Conservation (phyloP, 2,329 filamentous ascomycete species). For the Keithomyces neogunnii region DNA sequence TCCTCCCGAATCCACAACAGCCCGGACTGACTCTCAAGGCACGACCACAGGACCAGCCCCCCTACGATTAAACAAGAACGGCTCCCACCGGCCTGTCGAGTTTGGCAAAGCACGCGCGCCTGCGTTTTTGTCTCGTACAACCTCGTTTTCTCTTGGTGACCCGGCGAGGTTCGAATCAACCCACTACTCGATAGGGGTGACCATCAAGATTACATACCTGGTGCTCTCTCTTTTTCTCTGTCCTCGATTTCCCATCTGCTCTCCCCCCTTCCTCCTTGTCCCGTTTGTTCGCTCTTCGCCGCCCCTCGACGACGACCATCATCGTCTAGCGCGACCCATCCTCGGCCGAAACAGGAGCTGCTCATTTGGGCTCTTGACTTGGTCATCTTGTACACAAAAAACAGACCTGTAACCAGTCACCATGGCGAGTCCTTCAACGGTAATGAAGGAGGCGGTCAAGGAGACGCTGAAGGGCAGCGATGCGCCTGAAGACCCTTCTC, state of each 20-base stretch:
- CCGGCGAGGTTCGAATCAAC: neutral
- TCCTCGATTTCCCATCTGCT: neutral
- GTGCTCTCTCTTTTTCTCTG: neutral
- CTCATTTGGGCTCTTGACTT: neutral
- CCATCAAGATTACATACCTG: neutral
- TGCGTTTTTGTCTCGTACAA: neutral
- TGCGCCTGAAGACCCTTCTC: constrained; percentile 32
- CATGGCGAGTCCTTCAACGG: constrained; percentile 31
- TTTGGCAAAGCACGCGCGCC: neutral
- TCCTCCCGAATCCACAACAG: constrained; percentile 5
- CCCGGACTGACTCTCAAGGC: neutral
- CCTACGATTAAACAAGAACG: constrained; percentile 1
- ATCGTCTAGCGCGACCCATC: neutral
- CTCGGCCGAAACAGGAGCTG: neutral
- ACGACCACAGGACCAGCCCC: neutral
- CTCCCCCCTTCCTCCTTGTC: neutral
- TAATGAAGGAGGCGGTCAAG: constrained; percentile 65
- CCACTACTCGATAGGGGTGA: neutral
- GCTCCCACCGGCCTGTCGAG: neutral
- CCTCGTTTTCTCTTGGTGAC: neutral
- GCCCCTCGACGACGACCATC: neutral
- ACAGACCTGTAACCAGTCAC: constrained; percentile 5
- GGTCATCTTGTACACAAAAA: neutral
- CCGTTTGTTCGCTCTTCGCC: neutral
- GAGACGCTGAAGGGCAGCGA: constrained; percentile 61